Evolutionary conservation across 257 asterid genomes (phyloP).

Genomic region (Asclepias syriaca): DNA sequence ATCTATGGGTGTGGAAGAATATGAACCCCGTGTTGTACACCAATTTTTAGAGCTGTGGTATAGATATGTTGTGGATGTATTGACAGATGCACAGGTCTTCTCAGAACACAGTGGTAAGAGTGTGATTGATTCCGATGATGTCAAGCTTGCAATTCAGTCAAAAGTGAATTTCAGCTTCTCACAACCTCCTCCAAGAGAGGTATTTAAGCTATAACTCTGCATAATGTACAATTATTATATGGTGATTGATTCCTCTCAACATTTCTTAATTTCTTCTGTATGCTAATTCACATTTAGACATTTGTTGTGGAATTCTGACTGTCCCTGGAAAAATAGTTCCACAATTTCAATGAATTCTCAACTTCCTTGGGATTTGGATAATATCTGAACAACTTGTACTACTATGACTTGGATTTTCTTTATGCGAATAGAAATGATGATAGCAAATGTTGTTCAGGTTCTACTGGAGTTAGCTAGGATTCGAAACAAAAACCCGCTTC

Average conservation of each 20-base stretch:
- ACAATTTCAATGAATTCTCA: background rate
- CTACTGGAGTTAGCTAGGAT: constrained; percentile 78
- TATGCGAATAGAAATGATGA: background rate
- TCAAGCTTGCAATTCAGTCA: constrained; percentile 80
- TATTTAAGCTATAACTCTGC: constrained; percentile 14
- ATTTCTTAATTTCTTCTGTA: background rate
- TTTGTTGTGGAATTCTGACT: no score
- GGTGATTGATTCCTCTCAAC: no score
- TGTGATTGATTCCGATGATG: constrained; percentile 68
- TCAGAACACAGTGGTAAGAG: constrained; percentile 83
- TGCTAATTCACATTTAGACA: background rate
- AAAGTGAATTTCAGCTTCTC: constrained; percentile 89
- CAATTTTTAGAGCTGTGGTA: constrained; percentile 85
- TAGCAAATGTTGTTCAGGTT: constrained; percentile 35
- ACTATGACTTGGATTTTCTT: background rate
- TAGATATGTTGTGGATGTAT: constrained; percentile 66
- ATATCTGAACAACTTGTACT: background rate
- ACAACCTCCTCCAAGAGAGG: constrained; percentile 93
- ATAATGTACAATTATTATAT: background rate
- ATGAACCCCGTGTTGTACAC: constrained; percentile 78
- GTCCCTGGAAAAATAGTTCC: background rate
- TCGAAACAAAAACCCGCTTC: constrained; percentile 73
- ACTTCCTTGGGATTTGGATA: background rate
- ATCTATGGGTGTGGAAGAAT: constrained; percentile 88
- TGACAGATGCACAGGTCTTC: constrained; percentile 76